Conservation (phyloP, 179 eudicot species). For the Silene noctiflora region DNA sequence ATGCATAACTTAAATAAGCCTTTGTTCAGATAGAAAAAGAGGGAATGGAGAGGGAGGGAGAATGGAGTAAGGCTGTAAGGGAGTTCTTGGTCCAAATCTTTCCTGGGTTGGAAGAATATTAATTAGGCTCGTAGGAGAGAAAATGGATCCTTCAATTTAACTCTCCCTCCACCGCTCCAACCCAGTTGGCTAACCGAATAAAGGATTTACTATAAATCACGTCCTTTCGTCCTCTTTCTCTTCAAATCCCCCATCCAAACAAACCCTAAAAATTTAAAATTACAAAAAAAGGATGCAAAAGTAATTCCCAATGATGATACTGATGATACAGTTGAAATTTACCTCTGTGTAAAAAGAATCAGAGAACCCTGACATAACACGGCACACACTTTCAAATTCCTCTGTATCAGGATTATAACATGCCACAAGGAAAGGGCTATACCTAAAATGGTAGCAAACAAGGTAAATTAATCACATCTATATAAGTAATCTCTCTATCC, state of each 20-base stretch:
- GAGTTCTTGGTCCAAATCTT: not conserved
- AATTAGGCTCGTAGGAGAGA: not conserved
- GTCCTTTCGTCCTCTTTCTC: not conserved
- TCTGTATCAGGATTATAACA: slow-evolving; percentile 91
- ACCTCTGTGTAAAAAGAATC: slow-evolving; percentile 92
- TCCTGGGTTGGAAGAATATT: not conserved
- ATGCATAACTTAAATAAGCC: not conserved
- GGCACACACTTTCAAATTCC: slow-evolving; percentile 92
- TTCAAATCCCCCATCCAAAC: not conserved
- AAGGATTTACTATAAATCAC: not conserved
- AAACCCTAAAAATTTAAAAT: not conserved
- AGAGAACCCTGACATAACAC: slow-evolving; percentile 96
- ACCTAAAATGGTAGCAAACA: slow-evolving; percentile 46
- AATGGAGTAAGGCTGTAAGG: not conserved
- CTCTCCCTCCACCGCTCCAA: not conserved
- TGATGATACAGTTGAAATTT: not conserved
- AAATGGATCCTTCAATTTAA: too few relatives aligned
- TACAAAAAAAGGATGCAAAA: not conserved
- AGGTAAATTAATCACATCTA: not conserved
- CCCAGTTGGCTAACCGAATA: not conserved
- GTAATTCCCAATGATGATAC: not conserved
- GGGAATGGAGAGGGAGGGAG: not conserved
- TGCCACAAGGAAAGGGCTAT: slow-evolving; percentile 97
- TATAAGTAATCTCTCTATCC: not conserved
- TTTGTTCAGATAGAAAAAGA: not conserved